Evolutionary conservation across 306 rosid species (phyloP).

Genomic region (Purshia tridentata): DNA sequence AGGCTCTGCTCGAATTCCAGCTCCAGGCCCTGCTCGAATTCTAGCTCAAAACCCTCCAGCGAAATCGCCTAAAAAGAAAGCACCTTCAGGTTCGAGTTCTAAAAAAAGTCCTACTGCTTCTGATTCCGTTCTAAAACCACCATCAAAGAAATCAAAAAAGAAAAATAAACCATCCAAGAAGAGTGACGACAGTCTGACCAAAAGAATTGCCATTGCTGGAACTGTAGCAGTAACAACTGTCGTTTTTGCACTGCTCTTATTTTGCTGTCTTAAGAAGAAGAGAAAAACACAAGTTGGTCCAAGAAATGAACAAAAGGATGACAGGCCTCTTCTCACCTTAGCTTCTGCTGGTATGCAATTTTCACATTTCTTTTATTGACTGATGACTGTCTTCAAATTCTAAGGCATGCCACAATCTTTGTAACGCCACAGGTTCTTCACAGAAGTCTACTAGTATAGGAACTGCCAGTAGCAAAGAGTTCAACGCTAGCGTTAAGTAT

Average conservation of each 20-base stretch:
- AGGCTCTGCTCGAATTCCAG: slow-evolving; percentile 14
- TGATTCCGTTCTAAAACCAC: background rate
- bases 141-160: background rate
- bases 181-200: background rate
- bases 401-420: slow-evolving; percentile 16
- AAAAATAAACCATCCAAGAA: slow-evolving; percentile 8
- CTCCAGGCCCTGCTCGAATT: slow-evolving; percentile 9
- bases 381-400: slow-evolving; percentile 9
- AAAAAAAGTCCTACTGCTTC: background rate
- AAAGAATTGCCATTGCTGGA: slow-evolving; percentile 17
- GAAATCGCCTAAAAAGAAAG: background rate
- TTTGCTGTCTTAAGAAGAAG: slow-evolving; percentile 39
- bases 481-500: slow-evolving; percentile 23
- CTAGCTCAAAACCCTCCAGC: slow-evolving; percentile 9
- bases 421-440: slow-evolving; percentile 51
- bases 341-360: slow-evolving; percentile 50
- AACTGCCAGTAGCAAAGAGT: slow-evolving; percentile 35
- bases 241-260: slow-evolving; percentile 30
- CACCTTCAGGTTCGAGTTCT: background rate
- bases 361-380: slow-evolving; percentile 14
- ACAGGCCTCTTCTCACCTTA: slow-evolving; percentile 47
- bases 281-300: slow-evolving; percentile 27
- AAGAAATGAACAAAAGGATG: slow-evolving; percentile 39
- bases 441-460: slow-evolving; percentile 46
- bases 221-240: slow-evolving; percentile 30